Evolutionary conservation across 2,329 filamentous ascomycete genomes (phyloP).

Genomic region (Hypoxylon sp.): DNA sequence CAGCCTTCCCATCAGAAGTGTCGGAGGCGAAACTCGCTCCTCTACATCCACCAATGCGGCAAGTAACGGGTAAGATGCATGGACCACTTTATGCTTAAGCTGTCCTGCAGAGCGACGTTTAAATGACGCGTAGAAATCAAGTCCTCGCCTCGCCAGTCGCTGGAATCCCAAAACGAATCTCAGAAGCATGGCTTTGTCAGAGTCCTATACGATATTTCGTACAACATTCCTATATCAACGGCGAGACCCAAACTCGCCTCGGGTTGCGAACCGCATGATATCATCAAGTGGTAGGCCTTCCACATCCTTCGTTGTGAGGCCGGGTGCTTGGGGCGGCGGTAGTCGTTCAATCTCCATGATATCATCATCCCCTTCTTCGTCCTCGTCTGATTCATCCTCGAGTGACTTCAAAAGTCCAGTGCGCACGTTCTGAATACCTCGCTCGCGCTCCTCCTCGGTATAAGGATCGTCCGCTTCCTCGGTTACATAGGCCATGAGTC

Average conservation of each 20-base stretch:
- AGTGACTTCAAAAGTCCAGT: constrained; percentile 71
- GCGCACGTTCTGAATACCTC: constrained; percentile 73
- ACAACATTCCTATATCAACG: no score
- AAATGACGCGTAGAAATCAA: no score
- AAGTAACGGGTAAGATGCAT: no score
- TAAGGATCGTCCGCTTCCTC: constrained; percentile 70
- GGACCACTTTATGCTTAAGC: no score
- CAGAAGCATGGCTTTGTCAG: no score
- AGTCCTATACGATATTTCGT: no score
- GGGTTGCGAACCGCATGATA: constrained; percentile 39
- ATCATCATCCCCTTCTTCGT: constrained; percentile 53
- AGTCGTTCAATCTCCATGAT: constrained; percentile 45
- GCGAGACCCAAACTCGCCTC: constrained; percentile 32
- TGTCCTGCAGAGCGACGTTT: no score
- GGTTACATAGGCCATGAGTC: constrained; percentile 50
- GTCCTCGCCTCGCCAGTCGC: no score
- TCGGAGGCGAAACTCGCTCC: no score
- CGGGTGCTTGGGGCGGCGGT: constrained; percentile 43
- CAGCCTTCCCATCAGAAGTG: no score
- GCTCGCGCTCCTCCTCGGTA: constrained; percentile 73
- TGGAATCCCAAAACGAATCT: no score
- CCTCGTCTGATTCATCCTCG: constrained; percentile 62
- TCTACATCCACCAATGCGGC: no score
- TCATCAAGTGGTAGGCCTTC: constrained; percentile 41
- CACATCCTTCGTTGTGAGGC: constrained; percentile 38